phyloP scores from a whole-genome alignment of 1,139 yeast species.

The Lizanozyma gosingica region DNA sequence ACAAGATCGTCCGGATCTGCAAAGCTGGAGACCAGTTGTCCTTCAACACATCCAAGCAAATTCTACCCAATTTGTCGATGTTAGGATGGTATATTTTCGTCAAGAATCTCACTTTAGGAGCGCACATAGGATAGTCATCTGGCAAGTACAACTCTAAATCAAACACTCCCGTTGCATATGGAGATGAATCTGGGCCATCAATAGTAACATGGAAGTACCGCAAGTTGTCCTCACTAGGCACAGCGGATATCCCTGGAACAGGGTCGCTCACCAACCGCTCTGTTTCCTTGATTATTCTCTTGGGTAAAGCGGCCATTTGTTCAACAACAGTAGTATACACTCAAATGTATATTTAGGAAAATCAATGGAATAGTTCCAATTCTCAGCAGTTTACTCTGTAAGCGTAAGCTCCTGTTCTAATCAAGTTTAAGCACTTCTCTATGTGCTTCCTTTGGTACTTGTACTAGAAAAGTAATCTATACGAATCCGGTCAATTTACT shows the following conservation, averaged over 20 bases:
- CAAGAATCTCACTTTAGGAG: slow-evolving; percentile 86
- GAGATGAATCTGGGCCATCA: slow-evolving; percentile 83
- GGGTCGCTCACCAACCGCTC: slow-evolving; percentile 90
- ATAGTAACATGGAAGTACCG: slow-evolving; percentile 85
- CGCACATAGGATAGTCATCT: slow-evolving; percentile 81
- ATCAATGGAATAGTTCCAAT: no score
- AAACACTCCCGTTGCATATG: slow-evolving; percentile 74
- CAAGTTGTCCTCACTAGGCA: slow-evolving; percentile 87
- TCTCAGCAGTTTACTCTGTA: no score
- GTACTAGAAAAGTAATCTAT: no score
- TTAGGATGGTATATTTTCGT: slow-evolving; percentile 96
- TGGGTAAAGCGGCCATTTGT: slow-evolving; percentile 73
- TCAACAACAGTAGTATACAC: no score
- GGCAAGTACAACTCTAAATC: slow-evolving; percentile 73
- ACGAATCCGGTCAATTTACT: no score
- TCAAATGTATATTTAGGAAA: no score
- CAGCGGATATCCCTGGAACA: slow-evolving; percentile 91
- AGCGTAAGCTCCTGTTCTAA: no score
- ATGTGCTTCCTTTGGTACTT: no score
- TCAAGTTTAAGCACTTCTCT: no score
- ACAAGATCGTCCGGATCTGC: slow-evolving; percentile 86
- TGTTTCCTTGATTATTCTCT: slow-evolving; percentile 89
- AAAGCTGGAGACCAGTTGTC: slow-evolving; percentile 97
- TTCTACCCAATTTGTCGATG: slow-evolving; percentile 89
- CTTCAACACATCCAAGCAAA: slow-evolving; percentile 89